Conservation (phyloP, 139 green algal genomes). For the Trebouxia sp. region DNA sequence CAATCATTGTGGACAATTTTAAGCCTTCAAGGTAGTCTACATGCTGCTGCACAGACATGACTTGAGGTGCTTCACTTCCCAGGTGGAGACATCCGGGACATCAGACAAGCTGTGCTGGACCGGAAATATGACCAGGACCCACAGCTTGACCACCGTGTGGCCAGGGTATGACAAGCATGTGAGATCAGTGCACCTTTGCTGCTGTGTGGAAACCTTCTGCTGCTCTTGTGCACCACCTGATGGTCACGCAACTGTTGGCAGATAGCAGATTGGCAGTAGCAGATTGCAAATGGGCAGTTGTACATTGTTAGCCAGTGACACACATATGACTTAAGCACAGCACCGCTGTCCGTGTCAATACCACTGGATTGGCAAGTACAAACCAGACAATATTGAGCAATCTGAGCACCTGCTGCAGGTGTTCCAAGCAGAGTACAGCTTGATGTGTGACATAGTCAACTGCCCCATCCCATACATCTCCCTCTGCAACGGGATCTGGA, state of each 20-base stretch:
- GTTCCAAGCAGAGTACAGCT: slow-evolving; percentile 55
- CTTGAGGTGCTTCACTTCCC: neutral
- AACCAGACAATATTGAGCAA: too few species aligned
- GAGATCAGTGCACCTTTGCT: slow-evolving; percentile 32
- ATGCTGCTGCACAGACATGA: too few species aligned
- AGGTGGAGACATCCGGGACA: slow-evolving; percentile 29
- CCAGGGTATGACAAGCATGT: slow-evolving; percentile 30
- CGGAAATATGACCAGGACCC: neutral
- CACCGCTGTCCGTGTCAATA: too few species aligned
- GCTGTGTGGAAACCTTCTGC: neutral
- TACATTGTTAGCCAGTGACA: too few species aligned
- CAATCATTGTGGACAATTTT: too few species aligned
- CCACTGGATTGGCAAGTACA: too few species aligned
- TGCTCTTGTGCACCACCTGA: too few species aligned
- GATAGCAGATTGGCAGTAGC: too few species aligned
- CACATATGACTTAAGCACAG: too few species aligned
- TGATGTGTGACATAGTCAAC: slow-evolving; percentile 48
- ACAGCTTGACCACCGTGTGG: slow-evolving; percentile 42
- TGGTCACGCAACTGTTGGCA: too few species aligned
- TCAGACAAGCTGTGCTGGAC: slow-evolving; percentile 11
- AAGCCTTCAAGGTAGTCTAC: too few species aligned
- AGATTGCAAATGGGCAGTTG: too few species aligned
- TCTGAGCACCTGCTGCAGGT: slow-evolving; percentile 38
- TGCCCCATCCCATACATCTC: slow-evolving; percentile 71
- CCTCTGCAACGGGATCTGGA: slow-evolving; percentile 88